Evolutionary conservation across 768 basidiomycete species (phyloP), one percentile per base, ranked within the genome.

Genomic region (Dendrothele bispora): DNA sequence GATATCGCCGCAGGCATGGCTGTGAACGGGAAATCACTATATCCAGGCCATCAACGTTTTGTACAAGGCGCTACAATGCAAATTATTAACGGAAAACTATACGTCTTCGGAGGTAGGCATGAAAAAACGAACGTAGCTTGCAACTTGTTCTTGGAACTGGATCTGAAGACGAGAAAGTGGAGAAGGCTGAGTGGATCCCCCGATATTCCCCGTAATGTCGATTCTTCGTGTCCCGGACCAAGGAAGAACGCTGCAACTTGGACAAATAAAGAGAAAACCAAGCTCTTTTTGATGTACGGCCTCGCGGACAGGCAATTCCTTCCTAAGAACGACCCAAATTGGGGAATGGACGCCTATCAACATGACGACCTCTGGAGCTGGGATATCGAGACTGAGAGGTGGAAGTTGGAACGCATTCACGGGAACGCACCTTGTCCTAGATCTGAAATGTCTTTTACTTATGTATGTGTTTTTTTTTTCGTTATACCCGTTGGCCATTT

Each of bases 291-390:
- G 26, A 47, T 72, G 39, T 66, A 59, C 36, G 72, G 72, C 7
- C 54, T 67, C 27, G 67, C 65, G 15, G 67, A 71, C 50, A 61
- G 69, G 7, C 45, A 58, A 27, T 63, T 54, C 12, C 66, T 68
- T 6, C 26, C 45, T 15, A 49, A 66, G 25, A 32, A 45, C 6
- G 42, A 52, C 0, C 58, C 68, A 49, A 49, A 58, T 1, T 64
- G 68, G 30, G 49, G 25, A 1, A 18, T 30, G 2, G 21, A 44
- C 7, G 62, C 58, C 1, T 61, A 61, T 49, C 50, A 57, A 2
- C 65, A 65, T 46, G 57, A 58, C 22, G 70, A 70, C 52, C 54
- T 67, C 43, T 74, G 70, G 70, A 65, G 62, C 40, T 72, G 64
- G 63, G 59, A 63, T 46, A 55, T 73, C 15, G 40, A 49, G 8